These are phyloP conservation scores for Setomelanomma holmii DNA, from an alignment of 2,329 filamentous ascomycete genomes.

Conservation along the genomic window DNA sequence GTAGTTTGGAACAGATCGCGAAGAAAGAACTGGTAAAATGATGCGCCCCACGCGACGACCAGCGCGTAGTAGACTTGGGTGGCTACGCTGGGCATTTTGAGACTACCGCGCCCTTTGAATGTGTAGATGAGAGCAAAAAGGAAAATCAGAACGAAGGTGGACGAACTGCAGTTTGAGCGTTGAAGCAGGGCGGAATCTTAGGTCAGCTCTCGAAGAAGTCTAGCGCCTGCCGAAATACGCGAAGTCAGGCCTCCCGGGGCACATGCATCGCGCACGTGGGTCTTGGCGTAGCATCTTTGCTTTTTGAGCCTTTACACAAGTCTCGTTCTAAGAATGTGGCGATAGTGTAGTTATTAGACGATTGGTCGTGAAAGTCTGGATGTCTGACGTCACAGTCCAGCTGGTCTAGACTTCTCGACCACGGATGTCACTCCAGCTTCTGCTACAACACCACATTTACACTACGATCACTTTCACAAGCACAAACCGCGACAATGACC, in stretches of 20 bases:
- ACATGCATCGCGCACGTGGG: conserved; percentile 3
- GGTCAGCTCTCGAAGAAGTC: neutral
- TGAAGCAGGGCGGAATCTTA: neutral
- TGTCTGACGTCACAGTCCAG: neutral
- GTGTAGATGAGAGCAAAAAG: too few relatives aligned
- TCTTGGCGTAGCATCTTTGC: neutral
- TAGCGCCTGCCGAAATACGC: neutral
- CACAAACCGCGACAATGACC: conserved; percentile 17
- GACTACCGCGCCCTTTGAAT: too few relatives aligned
- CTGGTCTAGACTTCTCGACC: neutral
- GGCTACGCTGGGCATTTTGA: conserved; percentile 16
- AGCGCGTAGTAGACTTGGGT: conserved; percentile 24
- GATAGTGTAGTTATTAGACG: too few relatives aligned
- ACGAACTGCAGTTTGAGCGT: neutral
- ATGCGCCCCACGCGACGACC: conserved; percentile 30
- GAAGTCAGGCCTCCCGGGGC: neutral
- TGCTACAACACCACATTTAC: neutral
- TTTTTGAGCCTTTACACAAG: too few relatives aligned
- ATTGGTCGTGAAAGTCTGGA: neutral
- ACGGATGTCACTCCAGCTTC: neutral
- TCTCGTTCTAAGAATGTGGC: too few relatives aligned
- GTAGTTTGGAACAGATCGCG: conserved; percentile 30
- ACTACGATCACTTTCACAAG: neutral
- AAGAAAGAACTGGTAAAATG: conserved; percentile 36
- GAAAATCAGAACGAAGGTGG: neutral